Evolutionary conservation across 352 stramenopile genomes (phyloP).

Genomic region (Chrysophaeum taylorii): DNA sequence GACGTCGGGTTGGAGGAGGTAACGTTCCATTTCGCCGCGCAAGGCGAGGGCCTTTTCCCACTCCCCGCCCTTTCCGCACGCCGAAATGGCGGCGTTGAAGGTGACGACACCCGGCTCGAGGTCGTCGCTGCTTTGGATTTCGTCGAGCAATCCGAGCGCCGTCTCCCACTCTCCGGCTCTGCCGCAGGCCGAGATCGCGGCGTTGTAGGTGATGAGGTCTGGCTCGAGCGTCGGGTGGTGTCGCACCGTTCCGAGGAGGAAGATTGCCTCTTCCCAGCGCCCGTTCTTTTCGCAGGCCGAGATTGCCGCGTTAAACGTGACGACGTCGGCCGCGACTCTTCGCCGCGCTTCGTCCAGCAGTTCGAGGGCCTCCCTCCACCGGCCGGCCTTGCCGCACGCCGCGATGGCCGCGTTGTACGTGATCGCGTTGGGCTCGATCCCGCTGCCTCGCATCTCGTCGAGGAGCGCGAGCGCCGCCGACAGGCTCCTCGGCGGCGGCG

Average conservation of each 20-base stretch:
- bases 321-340: background rate
- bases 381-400: slow-evolving; percentile 38
- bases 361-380: too few species aligned
- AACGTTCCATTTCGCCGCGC: background rate
- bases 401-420: slow-evolving; percentile 51
- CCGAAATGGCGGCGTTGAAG: slow-evolving; percentile 48
- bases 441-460: slow-evolving; percentile 35
- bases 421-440: slow-evolving; percentile 44
- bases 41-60: background rate
- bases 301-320: too few species aligned
- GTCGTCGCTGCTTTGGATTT: slow-evolving; percentile 44
- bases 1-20: too few species aligned
- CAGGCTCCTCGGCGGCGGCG: background rate
- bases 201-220: slow-evolving; percentile 46
- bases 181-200: slow-evolving; percentile 44
- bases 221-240: slow-evolving; percentile 27
- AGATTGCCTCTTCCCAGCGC: background rate
- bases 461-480: background rate
- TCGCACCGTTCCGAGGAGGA: background rate
- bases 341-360: slow-evolving; percentile 24
- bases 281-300: too few species aligned
- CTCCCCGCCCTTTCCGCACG: slow-evolving; percentile 18
- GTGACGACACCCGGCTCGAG: slow-evolving; percentile 40
- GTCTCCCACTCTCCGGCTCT: slow-evolving; percentile 44
- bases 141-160: slow-evolving; percentile 41